These are phyloP conservation scores for Clonostachys sp. DNA, from an alignment of 2,329 filamentous ascomycete species.

Conservation along the genomic window DNA sequence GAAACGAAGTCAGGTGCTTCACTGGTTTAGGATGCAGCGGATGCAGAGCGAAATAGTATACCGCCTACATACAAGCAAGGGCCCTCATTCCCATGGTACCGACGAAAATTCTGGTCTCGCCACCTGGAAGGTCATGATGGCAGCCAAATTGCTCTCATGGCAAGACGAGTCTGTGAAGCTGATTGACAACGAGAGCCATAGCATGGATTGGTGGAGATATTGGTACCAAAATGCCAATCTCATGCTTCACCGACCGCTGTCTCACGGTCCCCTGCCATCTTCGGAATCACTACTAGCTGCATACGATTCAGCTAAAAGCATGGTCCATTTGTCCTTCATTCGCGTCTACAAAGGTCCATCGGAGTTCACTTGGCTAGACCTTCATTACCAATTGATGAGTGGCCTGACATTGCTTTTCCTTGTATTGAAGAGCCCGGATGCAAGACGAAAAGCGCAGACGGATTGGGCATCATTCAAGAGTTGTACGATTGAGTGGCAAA, in stretches of 20 bases:
- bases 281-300: conserved; percentile 5
- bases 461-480: conserved; percentile 14
- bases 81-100: not conserved
- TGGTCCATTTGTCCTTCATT: conserved; percentile 12
- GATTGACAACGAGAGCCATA: not conserved
- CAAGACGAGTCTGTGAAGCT: not conserved
- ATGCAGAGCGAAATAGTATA: conserved; percentile 11
- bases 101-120: no score
- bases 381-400: conserved; percentile 14
- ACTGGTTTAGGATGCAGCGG: conserved; percentile 12
- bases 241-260: conserved; percentile 10
- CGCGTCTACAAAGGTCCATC: conserved; percentile 6
- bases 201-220: conserved; percentile 10
- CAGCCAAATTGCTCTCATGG: not conserved
- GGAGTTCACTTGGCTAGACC: conserved; percentile 13
- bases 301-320: conserved; percentile 9
- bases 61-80: not conserved
- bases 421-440: conserved; percentile 6
- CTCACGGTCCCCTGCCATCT: conserved; percentile 3
- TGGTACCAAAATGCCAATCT: conserved; percentile 13
- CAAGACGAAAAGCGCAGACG: conserved; percentile 4
- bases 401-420: conserved; percentile 13
- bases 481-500: conserved; percentile 12
- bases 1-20: conserved; percentile 7
- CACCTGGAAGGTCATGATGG: not conserved